Base-by-base conservation (phyloP, 495 filamentous ascomycete genomes). In the Penicillium diatomitis region DNA sequence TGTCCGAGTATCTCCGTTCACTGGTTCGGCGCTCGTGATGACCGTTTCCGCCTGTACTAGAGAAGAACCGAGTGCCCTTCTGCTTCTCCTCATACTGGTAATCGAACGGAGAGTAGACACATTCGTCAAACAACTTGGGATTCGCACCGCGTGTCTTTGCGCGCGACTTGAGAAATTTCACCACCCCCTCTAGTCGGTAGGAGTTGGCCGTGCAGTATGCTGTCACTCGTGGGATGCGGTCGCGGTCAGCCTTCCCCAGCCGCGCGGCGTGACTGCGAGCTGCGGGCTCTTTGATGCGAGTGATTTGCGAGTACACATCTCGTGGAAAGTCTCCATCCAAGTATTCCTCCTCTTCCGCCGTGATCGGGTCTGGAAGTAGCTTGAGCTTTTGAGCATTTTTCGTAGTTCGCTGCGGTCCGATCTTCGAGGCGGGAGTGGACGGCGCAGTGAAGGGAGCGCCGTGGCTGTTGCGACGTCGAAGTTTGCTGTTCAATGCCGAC, bases 331-430 rank as follows among this genome's bases (percentile, higher is more conserved):
- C 92, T 56, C 92, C 90, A 50, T 94, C 89, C 3, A 71, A 69
- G 2, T 68, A 77, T 44, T 72, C 69, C 29, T 69, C 68, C 39
- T 87, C 86, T 30, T 88, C 87, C 3, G 82, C 83, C 7, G 86
- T 78, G 38, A 91, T 87, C 2, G 94, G 90, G 57, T 91, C 88
- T 4, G 92, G 92, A 7, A 98, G 71, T 10, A 97, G 76, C 67
- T 98, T 98, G 44, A 98, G 76, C 67, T 98, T 98, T 71, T 97
- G 88, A 1, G 88, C 87, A 48, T 86, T 96, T 64, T 95, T 92
- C 31, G 89, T 95, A 38, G 90, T 97, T 63, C 92, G 72, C 57
- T 97, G 92, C 6, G 94, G 89, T 4, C 92, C 92, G 46, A 96
- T 90, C 70, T 98, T 98, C 7, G 83, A 71, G 5, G 77, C 68